Evolutionary conservation across 2,329 filamentous ascomycete genomes (phyloP), one percentile per base, ranked within the genome.

Genomic region (Curvularia sp.): DNA sequence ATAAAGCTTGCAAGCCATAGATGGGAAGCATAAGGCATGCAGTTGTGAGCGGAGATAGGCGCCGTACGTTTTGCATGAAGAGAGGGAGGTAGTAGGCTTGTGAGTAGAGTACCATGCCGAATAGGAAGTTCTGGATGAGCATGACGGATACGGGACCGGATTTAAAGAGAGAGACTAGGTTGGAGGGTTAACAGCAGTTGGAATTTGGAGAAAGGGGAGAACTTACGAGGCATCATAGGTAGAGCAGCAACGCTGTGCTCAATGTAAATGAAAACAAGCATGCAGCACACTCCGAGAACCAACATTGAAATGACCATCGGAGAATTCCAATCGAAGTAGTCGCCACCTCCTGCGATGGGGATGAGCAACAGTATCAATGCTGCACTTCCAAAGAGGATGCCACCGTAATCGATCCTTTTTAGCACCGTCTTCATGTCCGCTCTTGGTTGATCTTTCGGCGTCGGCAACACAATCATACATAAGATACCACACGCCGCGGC

Each of bases 311-410:
- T 86, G 1, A 86, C 82, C 80, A 87, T 81, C 0, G 85, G 78
- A 9, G 83, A 85, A 28, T 78, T 67, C 84, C 84, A 87, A 3
- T 78, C 71, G 61, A 86, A 87, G 58, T 86, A 85, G 0, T 82
- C 80, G 1, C 84, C 85, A 56, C 84, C 86, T 15, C 86, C 86
- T 2, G 86, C 88, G 12, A 89, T 82, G 0, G 87, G 87, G 44
- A 90, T 86, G 18, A 89, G 78, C 1, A 89, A 64, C 12, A 89
- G 79, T 9, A 89, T 82, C 28, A 88, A 82, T 0, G 82, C 86
- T 6, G 82, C 75, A 0, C 84, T 85, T 4, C 82, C 84, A 2
- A 82, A 79, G 10, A 87, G 56, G 1, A 86, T 78, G 1, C 87
- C 88, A 24, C 77, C 81, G 62, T 83, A 87, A 69, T 90, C 87